Percentiles rank a stretch among this genome's conserved stretches.
Conservation (phyloP, 2,329 filamentous ascomycete species). For the Fusarium pseudograminearum region DNA sequence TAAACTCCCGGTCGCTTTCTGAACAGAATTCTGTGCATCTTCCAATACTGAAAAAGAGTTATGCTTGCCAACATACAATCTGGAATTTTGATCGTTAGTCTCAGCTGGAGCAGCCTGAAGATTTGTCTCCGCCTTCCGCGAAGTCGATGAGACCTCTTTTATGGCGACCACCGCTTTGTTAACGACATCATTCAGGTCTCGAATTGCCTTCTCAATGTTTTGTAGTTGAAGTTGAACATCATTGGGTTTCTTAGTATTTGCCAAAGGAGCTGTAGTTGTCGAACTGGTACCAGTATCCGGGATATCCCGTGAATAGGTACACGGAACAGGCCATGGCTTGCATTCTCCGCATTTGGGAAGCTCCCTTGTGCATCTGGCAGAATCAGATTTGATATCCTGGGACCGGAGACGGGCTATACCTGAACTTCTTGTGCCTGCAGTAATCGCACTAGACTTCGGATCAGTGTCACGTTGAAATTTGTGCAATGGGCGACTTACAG, state of each 20-base stretch:
- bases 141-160: background rate
- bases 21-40: background rate
- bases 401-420: background rate
- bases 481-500: background rate
- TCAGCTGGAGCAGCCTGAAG: background rate
- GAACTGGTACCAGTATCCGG: too few species aligned
- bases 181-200: background rate
- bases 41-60: background rate
- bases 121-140: too few species aligned
- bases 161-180: background rate
- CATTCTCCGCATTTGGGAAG: conserved; percentile 14
- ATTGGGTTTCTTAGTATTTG: fast-evolving
- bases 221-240: background rate
- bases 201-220: background rate
- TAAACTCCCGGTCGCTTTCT: background rate
- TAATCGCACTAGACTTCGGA: background rate
- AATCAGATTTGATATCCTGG: background rate
- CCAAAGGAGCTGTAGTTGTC: too few species aligned
- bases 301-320: conserved; percentile 10
- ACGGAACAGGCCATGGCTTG: conserved; percentile 8
- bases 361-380: conserved; percentile 6
- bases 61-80: background rate
- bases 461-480: background rate
- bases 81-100: fast-evolving
- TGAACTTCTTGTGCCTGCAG: conserved; percentile 14